Percentiles rank a stretch among this genome's conserved stretches.
Conservation (phyloP, 2,329 filamentous ascomycete genomes). For the Aspergillus alliaceus region DNA sequence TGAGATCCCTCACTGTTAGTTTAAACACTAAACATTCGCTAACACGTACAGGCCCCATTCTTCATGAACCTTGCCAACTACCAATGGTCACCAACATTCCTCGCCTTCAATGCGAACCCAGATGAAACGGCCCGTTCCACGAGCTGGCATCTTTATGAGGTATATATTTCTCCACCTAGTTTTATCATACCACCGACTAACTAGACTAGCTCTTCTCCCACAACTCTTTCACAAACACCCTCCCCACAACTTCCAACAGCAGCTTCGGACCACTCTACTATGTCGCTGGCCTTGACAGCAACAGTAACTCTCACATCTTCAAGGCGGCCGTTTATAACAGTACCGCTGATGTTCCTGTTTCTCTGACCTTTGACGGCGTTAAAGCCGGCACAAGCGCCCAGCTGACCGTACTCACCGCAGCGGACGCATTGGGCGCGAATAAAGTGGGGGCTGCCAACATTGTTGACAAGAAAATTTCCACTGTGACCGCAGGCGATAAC, state of each 20-base stretch:
- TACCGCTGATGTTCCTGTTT: constrained; percentile 38
- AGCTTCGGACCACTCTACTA: constrained; percentile 47
- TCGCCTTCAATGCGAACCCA: constrained; percentile 31
- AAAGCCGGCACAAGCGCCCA: constrained; percentile 30
- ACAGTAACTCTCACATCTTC: constrained; percentile 40
- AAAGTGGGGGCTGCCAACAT: constrained; percentile 25
- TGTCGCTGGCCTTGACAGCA: constrained; percentile 43
- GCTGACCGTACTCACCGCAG: constrained; percentile 45
- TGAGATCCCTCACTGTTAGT: constrained; percentile 6
- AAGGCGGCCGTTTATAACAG: constrained; percentile 53
- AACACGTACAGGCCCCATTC: constrained; percentile 22
- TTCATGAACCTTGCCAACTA: constrained; percentile 29
- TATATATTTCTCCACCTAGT: constrained; percentile 22
- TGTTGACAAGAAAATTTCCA: constrained; percentile 19
- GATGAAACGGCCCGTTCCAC: constrained; percentile 29
- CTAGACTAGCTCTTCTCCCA: constrained; percentile 41
- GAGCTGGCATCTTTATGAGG: constrained; percentile 29
- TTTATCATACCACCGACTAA: constrained; percentile 18
- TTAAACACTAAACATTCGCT: neutral
- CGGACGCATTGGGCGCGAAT: constrained; percentile 32
- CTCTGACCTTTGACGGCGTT: constrained; percentile 38
- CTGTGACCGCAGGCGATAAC: constrained; percentile 23
- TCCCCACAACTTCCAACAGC: constrained; percentile 41
- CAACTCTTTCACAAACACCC: constrained; percentile 46
- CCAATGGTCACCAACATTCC: constrained; percentile 31